A percentile compares a stretch with the other conserved stretches of the same genome.
phyloP scores from a whole-genome alignment of 345 rosid genomes.

The Gossypium bickii region DNA sequence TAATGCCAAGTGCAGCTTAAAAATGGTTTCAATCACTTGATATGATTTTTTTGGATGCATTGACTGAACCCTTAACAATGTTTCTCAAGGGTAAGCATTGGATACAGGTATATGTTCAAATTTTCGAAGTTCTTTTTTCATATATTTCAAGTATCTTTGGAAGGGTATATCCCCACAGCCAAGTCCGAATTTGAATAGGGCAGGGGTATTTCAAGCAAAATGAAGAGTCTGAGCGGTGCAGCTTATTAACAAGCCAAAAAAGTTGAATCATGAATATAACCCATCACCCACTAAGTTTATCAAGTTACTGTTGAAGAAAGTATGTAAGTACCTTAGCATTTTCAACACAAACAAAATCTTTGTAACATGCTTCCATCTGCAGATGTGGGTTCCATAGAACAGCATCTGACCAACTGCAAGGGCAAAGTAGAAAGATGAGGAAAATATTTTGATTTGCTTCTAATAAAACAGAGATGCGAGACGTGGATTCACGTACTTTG shows the following conservation, averaged over 20 bases:
- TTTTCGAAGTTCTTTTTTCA: background rate
- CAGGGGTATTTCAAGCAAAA: background rate
- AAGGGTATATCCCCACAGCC: background rate
- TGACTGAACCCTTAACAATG: background rate
- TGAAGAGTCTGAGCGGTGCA: background rate
- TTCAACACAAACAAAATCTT: constrained; percentile 84
- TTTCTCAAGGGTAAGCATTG: background rate
- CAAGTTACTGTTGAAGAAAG: constrained; percentile 5
- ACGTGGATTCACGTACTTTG: constrained; percentile 45
- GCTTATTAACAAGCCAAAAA: background rate
- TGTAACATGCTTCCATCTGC: constrained; percentile 94
- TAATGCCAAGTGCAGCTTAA: background rate
- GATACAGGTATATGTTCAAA: background rate
- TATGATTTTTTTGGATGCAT: background rate
- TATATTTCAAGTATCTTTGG: background rate
- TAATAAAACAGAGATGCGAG: background rate
- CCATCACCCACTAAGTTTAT: constrained; percentile 6
- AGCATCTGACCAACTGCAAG: constrained; percentile 83
- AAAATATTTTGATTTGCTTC: constrained; percentile 4
- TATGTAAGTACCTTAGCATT: constrained; percentile 67
- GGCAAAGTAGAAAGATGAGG: constrained; percentile 1
- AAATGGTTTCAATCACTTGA: background rate
- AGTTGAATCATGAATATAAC: background rate
- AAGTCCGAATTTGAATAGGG: background rate
- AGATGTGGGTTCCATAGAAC: constrained; percentile 90